phyloP scores from a whole-genome alignment of 75 land plant species.

The Selaginella moellendorffii region DNA sequence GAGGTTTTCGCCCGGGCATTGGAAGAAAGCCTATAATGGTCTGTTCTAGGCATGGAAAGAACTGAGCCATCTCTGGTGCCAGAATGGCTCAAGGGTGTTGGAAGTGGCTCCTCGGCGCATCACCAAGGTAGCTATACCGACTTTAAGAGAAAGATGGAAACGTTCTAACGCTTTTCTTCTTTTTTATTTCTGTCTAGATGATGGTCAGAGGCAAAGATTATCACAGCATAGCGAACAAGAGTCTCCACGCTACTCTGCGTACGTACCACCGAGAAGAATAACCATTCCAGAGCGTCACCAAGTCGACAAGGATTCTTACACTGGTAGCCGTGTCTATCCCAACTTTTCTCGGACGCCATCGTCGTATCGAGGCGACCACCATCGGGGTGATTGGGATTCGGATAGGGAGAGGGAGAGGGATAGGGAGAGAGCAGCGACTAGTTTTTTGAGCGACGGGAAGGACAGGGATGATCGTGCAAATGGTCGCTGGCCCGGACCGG shows the following conservation, averaged over 20 bases:
- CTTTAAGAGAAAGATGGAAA: too few relatives aligned
- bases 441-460: constrained; percentile 7
- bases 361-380: constrained; percentile 11
- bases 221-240: background rate
- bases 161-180: background rate
- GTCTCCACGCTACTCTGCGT: constrained; percentile 18
- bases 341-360: constrained; percentile 31
- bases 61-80: constrained; percentile 62
- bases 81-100: constrained; percentile 49
- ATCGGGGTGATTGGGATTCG: constrained; percentile 34
- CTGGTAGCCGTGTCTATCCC: constrained; percentile 21
- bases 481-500: background rate
- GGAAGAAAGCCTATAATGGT: constrained; percentile 28
- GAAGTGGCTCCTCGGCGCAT: constrained; percentile 25
- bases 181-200: background rate
- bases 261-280: background rate
- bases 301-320: background rate
- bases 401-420: constrained; percentile 27
- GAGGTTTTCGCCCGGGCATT: too few relatives aligned
- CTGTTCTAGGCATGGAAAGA: constrained; percentile 43
- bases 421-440: constrained; percentile 6
- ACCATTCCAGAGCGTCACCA: too few relatives aligned
- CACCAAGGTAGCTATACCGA: constrained; percentile 19
- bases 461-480: constrained; percentile 21
- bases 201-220: background rate